Conservation (phyloP, 768 basidiomycete species). For the Neoboletus subvelutipes region DNA sequence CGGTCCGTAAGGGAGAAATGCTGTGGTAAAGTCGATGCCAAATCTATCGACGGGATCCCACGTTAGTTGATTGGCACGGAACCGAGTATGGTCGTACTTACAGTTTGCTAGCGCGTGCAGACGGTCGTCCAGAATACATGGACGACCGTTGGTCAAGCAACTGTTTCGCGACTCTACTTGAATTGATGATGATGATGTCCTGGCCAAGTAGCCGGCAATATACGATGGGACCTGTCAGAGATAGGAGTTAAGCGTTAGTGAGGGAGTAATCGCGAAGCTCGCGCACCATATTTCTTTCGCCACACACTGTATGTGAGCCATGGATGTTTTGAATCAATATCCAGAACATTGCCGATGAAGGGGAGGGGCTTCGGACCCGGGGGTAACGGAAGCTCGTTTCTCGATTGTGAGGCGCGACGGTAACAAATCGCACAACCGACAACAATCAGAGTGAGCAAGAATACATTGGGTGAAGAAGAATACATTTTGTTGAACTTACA, state of each 20-base stretch:
- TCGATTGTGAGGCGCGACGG: slow-evolving; percentile 8
- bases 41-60: slow-evolving; percentile 16
- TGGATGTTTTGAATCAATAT: slow-evolving; percentile 22
- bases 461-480: background rate
- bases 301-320: slow-evolving; percentile 31
- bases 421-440: slow-evolving; percentile 14
- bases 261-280: background rate
- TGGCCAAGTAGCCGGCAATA: slow-evolving; percentile 29
- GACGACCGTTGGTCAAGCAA: slow-evolving; percentile 32
- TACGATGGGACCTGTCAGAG: slow-evolving; percentile 27
- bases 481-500: slow-evolving; percentile 12
- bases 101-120: slow-evolving; percentile 23
- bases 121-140: slow-evolving; percentile 29
- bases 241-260: background rate
- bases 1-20: slow-evolving; percentile 29
- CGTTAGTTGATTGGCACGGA: background rate
- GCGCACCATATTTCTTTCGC: slow-evolving; percentile 29
- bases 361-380: slow-evolving; percentile 26
- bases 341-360: slow-evolving; percentile 25
- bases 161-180: slow-evolving; percentile 25
- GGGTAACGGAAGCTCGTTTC: slow-evolving; percentile 13
- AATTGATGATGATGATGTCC: slow-evolving; percentile 28
- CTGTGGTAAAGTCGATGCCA: slow-evolving; percentile 30
- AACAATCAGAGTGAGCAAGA: slow-evolving; percentile 8
- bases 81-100: slow-evolving; percentile 1